Evolutionary conservation across 148 eudicot genomes (phyloP).

Genomic region (Chenopodium quinoa): DNA sequence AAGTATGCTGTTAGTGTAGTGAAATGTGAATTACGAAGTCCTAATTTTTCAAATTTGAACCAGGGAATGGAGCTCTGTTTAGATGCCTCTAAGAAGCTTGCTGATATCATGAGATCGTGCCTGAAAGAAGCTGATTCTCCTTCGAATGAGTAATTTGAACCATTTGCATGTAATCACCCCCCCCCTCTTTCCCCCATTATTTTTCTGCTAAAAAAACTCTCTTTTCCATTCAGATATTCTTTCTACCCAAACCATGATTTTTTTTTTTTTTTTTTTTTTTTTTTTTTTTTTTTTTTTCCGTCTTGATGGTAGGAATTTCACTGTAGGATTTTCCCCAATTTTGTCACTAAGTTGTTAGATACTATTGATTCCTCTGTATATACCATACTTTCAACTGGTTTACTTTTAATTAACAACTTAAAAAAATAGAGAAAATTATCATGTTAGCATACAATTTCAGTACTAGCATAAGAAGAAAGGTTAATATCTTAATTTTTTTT

Average conservation of each 20-base stretch:
- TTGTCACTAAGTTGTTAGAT: not conserved
- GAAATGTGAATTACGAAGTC: not conserved
- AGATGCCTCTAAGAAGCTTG: slow-evolving; percentile 84
- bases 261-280: too few species aligned
- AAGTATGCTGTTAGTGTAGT: not conserved
- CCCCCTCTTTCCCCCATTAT: too few species aligned
- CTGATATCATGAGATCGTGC: slow-evolving; percentile 74
- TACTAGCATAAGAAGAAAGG: not conserved
- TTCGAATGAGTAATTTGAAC: slow-evolving; percentile 36
- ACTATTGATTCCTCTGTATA: not conserved
- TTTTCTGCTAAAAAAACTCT: too few species aligned
- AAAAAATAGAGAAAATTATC: not conserved
- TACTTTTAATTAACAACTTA: not conserved
- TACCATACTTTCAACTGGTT: not conserved
- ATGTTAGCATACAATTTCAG: not conserved
- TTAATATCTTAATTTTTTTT: too few species aligned
- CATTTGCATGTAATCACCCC: not conserved
- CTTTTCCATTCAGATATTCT: not conserved
- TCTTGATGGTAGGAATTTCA: not conserved
- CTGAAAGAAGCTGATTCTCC: slow-evolving; percentile 64
- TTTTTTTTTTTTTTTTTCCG: too few species aligned
- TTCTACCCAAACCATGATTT: not conserved
- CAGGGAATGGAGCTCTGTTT: slow-evolving; percentile 90
- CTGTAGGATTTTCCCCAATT: slow-evolving; percentile 9
- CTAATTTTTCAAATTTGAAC: slow-evolving; percentile 14